Evolutionary conservation across 148 eudicot genomes (phyloP).

Genomic region (Oxyria digyna): DNA sequence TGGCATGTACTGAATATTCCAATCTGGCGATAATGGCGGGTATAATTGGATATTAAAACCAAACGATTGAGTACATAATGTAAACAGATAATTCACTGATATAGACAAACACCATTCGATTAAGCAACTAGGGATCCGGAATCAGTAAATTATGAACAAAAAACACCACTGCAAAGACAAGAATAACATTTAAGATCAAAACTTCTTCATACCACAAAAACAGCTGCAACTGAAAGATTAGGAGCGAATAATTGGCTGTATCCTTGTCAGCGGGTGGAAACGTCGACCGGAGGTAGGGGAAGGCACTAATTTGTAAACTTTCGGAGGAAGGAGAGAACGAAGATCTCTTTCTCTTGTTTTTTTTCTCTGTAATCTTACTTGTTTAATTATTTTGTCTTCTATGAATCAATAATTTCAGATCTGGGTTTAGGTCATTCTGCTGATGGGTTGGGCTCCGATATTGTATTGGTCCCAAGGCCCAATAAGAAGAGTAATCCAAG

Average conservation of each 20-base stretch:
- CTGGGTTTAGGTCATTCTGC: background rate
- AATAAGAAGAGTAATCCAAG: background rate
- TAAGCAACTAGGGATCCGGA: background rate
- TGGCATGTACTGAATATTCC: background rate
- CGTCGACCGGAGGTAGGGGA: background rate
- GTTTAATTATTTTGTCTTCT: background rate
- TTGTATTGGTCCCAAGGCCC: background rate
- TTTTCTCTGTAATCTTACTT: background rate
- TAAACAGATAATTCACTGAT: background rate
- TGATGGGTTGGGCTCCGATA: background rate
- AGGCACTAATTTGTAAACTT: background rate
- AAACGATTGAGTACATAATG: background rate
- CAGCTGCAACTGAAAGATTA: background rate
- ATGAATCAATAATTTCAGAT: background rate
- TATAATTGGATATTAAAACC: background rate
- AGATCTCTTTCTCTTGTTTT: background rate
- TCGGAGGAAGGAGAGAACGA: background rate
- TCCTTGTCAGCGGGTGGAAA: background rate
- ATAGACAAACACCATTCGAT: background rate
- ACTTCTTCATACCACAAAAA: background rate
- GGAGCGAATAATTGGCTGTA: background rate
- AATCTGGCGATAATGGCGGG: constrained; percentile 4
- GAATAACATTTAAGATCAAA: background rate
- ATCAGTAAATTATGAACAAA: background rate
- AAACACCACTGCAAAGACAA: background rate